Percentiles rank a stretch among this genome's conserved stretches.
These are phyloP conservation scores for Candida silvicultrix DNA, from an alignment of 805 yeast species.

Conservation along the genomic window DNA sequence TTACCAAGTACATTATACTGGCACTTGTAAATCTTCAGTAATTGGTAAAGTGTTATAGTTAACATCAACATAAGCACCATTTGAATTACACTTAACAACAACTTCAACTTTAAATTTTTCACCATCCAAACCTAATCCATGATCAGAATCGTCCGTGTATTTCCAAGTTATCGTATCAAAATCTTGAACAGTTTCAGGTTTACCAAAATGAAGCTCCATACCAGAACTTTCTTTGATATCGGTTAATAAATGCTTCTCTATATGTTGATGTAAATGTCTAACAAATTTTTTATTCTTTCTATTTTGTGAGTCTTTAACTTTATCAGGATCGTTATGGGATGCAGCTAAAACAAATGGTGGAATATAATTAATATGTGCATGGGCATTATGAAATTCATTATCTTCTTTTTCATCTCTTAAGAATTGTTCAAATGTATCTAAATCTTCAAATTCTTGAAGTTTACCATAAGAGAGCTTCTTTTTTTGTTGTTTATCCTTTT, in stretches of 20 bases:
- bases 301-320: conserved; percentile 65
- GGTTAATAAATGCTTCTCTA: conserved; percentile 61
- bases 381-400: conserved; percentile 63
- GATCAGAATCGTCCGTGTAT: conserved; percentile 51
- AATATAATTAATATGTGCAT: conserved; percentile 58
- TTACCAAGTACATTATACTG: background rate
- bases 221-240: conserved; percentile 64
- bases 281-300: conserved; percentile 66
- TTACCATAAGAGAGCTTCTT: conserved; percentile 17
- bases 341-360: conserved; percentile 71
- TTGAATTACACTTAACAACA: conserved; percentile 59
- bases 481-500: conserved; percentile 16
- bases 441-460: conserved; percentile 47
- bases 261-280: conserved; percentile 70
- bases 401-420: conserved; percentile 72
- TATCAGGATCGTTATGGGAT: conserved; percentile 63
- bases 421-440: conserved; percentile 55
- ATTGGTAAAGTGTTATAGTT: conserved; percentile 49
- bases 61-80: conserved; percentile 60
- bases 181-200: conserved; percentile 39
- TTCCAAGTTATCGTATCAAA: conserved; percentile 53
- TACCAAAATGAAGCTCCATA: conserved; percentile 43
- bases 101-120: conserved; percentile 63
- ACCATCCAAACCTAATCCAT: conserved; percentile 28
- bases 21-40: conserved; percentile 2